These are phyloP conservation scores for Barnettozyma botsteinii DNA, from an alignment of 805 yeast genomes.

Conservation along the genomic window DNA sequence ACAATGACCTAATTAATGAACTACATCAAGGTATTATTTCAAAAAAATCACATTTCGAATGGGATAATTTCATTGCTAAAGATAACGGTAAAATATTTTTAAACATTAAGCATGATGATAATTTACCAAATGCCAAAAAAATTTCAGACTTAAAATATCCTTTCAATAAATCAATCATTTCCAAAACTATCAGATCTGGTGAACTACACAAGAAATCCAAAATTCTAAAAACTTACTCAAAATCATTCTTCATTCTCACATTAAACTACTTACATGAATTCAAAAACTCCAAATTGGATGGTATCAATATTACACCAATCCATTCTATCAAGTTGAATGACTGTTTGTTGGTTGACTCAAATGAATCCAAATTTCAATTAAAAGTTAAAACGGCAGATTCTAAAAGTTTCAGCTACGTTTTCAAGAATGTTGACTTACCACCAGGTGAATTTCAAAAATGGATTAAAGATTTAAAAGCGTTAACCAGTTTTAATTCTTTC, in stretches of 20 bases:
- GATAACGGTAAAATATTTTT: slow-evolving; percentile 54
- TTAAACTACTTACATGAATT: slow-evolving; percentile 86
- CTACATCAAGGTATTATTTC: slow-evolving; percentile 63
- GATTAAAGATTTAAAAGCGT: slow-evolving; percentile 57
- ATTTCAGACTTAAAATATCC: slow-evolving; percentile 59
- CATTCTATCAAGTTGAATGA: slow-evolving; percentile 74
- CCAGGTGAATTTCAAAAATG: slow-evolving; percentile 74
- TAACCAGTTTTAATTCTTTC: slow-evolving; percentile 37
- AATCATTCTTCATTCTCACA: slow-evolving; percentile 85
- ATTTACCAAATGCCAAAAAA: slow-evolving; percentile 49
- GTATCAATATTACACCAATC: slow-evolving; percentile 63
- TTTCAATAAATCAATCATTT: slow-evolving; percentile 60
- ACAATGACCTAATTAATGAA: slow-evolving; percentile 59
- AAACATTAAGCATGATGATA: slow-evolving; percentile 35
- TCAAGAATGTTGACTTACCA: slow-evolving; percentile 57
- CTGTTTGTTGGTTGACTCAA: slow-evolving; percentile 76
- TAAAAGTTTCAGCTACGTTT: slow-evolving; percentile 81
- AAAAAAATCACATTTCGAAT: slow-evolving; percentile 73
- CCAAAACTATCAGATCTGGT: slow-evolving; percentile 68
- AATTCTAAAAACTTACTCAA: slow-evolving; percentile 77
- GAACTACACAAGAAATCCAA: slow-evolving; percentile 82
- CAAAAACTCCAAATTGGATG: slow-evolving; percentile 70
- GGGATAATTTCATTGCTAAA: slow-evolving; percentile 74
- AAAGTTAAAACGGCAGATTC: slow-evolving; percentile 27
- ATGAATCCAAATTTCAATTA: slow-evolving; percentile 54